phyloP scores from a whole-genome alignment of 2,329 filamentous ascomycete species.

The Microdochium bolleyi region DNA sequence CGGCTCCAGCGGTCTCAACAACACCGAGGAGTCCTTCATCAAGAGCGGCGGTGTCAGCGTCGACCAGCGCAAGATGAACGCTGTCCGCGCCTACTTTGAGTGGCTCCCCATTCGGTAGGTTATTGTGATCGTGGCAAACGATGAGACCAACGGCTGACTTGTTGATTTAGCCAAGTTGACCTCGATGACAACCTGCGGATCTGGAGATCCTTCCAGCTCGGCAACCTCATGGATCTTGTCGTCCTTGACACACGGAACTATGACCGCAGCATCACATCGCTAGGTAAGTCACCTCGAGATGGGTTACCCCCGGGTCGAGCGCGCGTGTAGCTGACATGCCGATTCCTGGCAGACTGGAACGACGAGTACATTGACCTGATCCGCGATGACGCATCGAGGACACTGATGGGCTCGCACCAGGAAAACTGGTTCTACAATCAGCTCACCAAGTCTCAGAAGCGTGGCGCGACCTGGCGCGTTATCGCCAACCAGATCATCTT shows the following conservation, averaged over 20 bases:
- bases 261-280: constrained; percentile 53
- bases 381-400: constrained; percentile 56
- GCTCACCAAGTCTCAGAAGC: constrained; percentile 47
- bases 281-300: constrained; percentile 16
- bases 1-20: constrained; percentile 52
- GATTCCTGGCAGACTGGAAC: constrained; percentile 44
- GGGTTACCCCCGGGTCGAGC: too few relatives aligned
- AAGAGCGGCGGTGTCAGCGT: constrained; percentile 50
- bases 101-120: constrained; percentile 49
- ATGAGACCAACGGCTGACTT: constrained; percentile 13
- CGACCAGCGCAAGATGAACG: constrained; percentile 68
- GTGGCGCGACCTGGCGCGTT: constrained; percentile 63
- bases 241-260: constrained; percentile 65
- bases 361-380: constrained; percentile 54
- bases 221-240: constrained; percentile 56
- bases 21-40: constrained; percentile 59
- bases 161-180: constrained; percentile 43
- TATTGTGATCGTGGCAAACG: not conserved
- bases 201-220: constrained; percentile 60
- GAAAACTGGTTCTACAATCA: constrained; percentile 67
- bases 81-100: constrained; percentile 63
- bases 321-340: not conserved
- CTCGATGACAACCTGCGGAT: constrained; percentile 63
- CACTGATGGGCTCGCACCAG: constrained; percentile 64
- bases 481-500: constrained; percentile 67